Evolutionary conservation across 2,329 filamentous ascomycete species (phyloP).

Genomic region (Aureobasidium sp.): DNA sequence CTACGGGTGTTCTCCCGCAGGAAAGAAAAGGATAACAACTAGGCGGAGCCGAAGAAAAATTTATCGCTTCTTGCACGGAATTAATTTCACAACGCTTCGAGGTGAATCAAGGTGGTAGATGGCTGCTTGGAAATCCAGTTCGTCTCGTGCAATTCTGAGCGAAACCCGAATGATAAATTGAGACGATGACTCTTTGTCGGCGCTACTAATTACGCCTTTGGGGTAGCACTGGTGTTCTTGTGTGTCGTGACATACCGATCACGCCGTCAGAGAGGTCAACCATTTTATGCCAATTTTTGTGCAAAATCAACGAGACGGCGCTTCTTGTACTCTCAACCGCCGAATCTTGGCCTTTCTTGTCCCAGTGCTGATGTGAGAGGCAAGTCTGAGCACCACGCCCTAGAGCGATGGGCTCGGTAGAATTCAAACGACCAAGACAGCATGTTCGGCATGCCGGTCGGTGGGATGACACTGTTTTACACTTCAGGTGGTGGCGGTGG

Average conservation of each 20-base stretch:
- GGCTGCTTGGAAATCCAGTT: constrained; percentile 2
- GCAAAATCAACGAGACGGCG: background rate
- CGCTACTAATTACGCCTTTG: background rate
- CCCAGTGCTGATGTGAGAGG: background rate
- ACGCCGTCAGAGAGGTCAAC: background rate
- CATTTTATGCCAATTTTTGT: background rate
- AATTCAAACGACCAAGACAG: background rate
- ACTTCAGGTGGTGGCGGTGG: background rate
- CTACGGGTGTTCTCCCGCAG: background rate
- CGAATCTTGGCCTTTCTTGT: background rate
- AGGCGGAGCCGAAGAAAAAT: background rate
- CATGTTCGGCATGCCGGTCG: background rate
- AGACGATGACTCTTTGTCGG: background rate
- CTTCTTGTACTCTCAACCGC: background rate
- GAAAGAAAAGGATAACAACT: background rate
- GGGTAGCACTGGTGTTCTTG: background rate
- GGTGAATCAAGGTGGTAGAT: background rate
- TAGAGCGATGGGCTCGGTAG: background rate
- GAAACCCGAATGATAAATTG: background rate
- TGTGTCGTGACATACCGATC: constrained; percentile 1
- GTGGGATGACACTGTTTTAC: background rate
- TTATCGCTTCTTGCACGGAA: background rate
- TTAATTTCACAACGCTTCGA: constrained; percentile 5
- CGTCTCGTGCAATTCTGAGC: background rate
- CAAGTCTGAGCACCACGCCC: background rate